phyloP scores from a whole-genome alignment of 805 yeast genomes.

The Candida rishiriensis region DNA sequence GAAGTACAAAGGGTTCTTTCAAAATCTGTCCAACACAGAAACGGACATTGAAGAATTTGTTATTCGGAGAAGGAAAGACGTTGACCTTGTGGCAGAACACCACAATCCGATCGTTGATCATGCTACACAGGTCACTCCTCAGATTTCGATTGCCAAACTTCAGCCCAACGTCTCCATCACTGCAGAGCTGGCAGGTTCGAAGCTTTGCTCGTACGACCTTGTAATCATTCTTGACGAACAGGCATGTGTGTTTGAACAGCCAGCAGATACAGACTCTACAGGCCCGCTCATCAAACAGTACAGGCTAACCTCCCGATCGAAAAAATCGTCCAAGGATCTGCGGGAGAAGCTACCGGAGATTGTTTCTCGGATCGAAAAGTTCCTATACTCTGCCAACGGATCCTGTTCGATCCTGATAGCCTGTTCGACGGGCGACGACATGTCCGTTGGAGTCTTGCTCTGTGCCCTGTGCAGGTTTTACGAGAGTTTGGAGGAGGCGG shows the following conservation, averaged over 20 bases:
- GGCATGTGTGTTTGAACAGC: neutral
- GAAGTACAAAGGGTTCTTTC: slow-evolving; percentile 33
- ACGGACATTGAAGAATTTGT: slow-evolving; percentile 15
- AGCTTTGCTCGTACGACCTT: neutral
- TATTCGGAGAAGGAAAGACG: neutral
- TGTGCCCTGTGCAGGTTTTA: slow-evolving; percentile 45
- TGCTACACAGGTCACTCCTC: neutral
- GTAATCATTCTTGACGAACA: slow-evolving; percentile 1
- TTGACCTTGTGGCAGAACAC: neutral
- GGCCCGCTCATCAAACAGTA: slow-evolving; percentile 13
- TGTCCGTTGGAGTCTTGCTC: slow-evolving; percentile 58
- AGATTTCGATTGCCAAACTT: slow-evolving; percentile 22
- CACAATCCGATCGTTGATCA: neutral
- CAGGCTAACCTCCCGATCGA: slow-evolving; percentile 31
- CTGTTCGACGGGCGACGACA: slow-evolving; percentile 63
- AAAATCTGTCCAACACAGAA: slow-evolving; percentile 26
- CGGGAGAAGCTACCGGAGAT: slow-evolving; percentile 45
- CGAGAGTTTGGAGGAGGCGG: slow-evolving; percentile 13
- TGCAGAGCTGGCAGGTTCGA: neutral
- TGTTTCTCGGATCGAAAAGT: slow-evolving; percentile 22
- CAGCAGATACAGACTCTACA: neutral
- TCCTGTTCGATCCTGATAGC: slow-evolving; percentile 35
- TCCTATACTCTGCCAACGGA: neutral
- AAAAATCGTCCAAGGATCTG: slow-evolving; percentile 64
- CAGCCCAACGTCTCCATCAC: slow-evolving; percentile 1